phyloP scores from a whole-genome alignment of 2,329 filamentous ascomycete species.

The Colletotrichum shisoi region DNA sequence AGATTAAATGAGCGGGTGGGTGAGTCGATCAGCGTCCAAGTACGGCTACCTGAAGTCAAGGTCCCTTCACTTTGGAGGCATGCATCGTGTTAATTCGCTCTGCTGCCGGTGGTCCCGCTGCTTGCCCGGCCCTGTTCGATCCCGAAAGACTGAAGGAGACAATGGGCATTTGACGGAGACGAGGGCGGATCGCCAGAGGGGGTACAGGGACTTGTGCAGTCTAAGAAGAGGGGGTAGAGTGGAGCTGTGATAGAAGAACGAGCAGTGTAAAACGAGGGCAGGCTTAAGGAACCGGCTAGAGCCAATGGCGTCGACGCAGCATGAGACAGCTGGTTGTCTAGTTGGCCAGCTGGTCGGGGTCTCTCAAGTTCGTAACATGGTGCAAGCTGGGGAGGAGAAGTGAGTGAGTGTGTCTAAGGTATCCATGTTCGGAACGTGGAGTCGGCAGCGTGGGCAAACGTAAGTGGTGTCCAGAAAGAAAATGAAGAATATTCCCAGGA shows the following conservation, averaged over 20 bases:
- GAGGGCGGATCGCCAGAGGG: conserved; percentile 18
- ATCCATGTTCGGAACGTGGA: conserved; percentile 35
- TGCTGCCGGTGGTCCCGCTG: conserved; percentile 11
- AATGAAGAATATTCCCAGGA: conserved; percentile 24
- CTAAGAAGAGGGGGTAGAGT: not conserved
- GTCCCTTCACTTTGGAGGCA: conserved; percentile 14
- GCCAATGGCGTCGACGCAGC: not conserved
- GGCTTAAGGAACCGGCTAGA: not conserved
- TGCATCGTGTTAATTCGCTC: conserved; percentile 11
- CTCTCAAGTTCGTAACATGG: not conserved
- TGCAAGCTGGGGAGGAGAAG: not conserved
- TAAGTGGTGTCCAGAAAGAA: conserved; percentile 25
- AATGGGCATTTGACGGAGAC: conserved; percentile 14
- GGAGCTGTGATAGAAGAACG: not conserved
- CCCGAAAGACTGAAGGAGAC: not conserved
- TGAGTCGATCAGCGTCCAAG: conserved; percentile 7
- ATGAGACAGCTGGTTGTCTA: conserved; percentile 10
- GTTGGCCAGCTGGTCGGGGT: not conserved
- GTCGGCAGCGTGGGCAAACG: conserved; percentile 24
- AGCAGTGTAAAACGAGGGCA: conserved; percentile 9
- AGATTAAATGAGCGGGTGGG: not conserved
- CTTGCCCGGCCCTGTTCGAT: conserved; percentile 29
- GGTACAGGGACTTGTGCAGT: not conserved
- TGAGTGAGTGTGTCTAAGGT: conserved; percentile 26
- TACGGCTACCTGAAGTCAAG: conserved; percentile 23